Evolutionary conservation across 805 yeast genomes (phyloP).

Genomic region (Ogataea siamensis): DNA sequence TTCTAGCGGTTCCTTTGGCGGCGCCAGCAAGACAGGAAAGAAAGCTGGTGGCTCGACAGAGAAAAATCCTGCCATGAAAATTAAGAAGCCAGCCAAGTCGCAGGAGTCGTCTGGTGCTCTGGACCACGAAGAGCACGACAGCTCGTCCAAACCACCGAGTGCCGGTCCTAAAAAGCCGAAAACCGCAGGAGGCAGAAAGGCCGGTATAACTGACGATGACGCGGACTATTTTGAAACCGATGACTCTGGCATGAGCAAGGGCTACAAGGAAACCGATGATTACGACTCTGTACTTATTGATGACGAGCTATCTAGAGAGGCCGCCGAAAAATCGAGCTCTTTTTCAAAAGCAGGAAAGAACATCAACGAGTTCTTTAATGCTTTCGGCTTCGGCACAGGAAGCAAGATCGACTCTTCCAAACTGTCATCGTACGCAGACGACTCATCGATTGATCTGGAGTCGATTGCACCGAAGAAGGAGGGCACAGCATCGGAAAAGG

Average conservation of each 20-base stretch:
- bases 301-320: constrained; percentile 6
- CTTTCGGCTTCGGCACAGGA: constrained; percentile 19
- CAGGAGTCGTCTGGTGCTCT: constrained; percentile 1
- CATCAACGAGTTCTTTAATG: constrained; percentile 18
- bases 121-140: constrained; percentile 8
- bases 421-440: constrained; percentile 22
- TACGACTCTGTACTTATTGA: constrained; percentile 11
- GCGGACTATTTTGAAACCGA: constrained; percentile 25
- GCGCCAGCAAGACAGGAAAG: constrained; percentile 3
- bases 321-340: constrained; percentile 5
- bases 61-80: constrained; percentile 1
- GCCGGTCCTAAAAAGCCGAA: neutral
- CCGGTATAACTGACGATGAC: constrained; percentile 14
- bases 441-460: constrained; percentile 19
- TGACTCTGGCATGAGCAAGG: constrained; percentile 24
- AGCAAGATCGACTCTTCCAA: constrained; percentile 14
- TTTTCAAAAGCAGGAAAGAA: constrained; percentile 10
- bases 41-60: neutral
- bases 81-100: constrained; percentile 11
- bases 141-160: neutral
- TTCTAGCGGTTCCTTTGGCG: constrained; percentile 15
- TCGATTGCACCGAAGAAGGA: constrained; percentile 7
- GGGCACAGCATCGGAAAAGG: constrained; percentile 2
- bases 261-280: constrained; percentile 28
- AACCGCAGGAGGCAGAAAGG: constrained; percentile 5